Evolutionary conservation across 768 basidiomycete genomes (phyloP).

Genomic region (Calvatia gigantea): DNA sequence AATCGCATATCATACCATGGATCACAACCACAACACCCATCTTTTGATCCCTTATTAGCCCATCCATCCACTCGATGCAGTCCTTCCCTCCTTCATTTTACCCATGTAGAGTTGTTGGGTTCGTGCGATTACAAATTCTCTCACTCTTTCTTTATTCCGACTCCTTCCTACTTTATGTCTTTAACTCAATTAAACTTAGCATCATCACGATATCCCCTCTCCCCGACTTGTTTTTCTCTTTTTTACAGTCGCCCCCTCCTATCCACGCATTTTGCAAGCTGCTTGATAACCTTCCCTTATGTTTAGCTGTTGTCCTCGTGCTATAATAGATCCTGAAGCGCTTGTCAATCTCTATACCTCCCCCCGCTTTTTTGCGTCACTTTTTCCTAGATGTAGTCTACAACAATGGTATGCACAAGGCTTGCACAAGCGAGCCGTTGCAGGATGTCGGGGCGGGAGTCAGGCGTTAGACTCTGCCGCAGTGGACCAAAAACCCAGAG

Average conservation of each 20-base stretch:
- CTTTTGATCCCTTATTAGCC: neutral
- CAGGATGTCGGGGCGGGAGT: no score
- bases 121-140: neutral
- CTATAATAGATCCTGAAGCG: neutral
- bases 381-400: slow-evolving; percentile 2
- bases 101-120: slow-evolving; percentile 4
- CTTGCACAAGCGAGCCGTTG: neutral
- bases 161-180: neutral
- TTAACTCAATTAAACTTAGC: no score
- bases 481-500: neutral
- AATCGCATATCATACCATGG: neutral
- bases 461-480: neutral
- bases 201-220: no score
- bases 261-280: neutral
- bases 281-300: neutral
- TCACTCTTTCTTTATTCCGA: no score
- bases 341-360: neutral
- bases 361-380: neutral
- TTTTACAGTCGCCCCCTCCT: neutral
- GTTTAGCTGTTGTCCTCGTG: neutral
- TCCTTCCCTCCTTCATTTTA: neutral
- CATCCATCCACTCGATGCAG: neutral
- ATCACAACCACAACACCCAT: slow-evolving; percentile 16
- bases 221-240: neutral
- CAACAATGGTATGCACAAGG: slow-evolving; percentile 1